These are phyloP conservation scores for Clarkia xantiana DNA, from an alignment of 345 rosid species.

Conservation along the genomic window DNA sequence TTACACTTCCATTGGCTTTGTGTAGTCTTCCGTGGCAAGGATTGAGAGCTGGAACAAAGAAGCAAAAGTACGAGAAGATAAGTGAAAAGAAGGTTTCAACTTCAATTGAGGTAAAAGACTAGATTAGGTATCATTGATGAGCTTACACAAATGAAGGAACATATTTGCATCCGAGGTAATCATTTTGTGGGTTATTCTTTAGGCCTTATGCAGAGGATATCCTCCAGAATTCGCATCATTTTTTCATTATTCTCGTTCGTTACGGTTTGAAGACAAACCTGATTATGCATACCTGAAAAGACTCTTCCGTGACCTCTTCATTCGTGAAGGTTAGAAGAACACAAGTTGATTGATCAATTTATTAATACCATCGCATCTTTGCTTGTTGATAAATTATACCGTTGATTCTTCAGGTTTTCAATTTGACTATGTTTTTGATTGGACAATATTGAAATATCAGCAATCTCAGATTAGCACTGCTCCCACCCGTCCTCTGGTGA, in stretches of 20 bases:
- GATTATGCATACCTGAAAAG: conserved; percentile 82
- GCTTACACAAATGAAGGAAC: too few relatives aligned
- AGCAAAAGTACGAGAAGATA: conserved; percentile 86
- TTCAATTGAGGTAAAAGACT: conserved; percentile 53
- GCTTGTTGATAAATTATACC: too few relatives aligned
- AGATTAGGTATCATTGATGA: neutral
- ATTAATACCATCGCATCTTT: too few relatives aligned
- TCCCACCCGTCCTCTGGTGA: conserved; percentile 40
- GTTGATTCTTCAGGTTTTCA: conserved; percentile 47
- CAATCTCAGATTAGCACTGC: conserved; percentile 53
- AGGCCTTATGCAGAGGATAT: conserved; percentile 77
- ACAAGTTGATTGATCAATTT: conserved; percentile 4
- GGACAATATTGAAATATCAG: conserved; percentile 89
- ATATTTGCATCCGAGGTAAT: neutral
- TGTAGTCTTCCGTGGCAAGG: conserved; percentile 97
- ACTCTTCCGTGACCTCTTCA: conserved; percentile 80
- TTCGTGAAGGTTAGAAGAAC: conserved; percentile 63
- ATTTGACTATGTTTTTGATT: conserved; percentile 80
- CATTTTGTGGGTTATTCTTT: conserved; percentile 4
- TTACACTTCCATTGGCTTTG: conserved; percentile 2
- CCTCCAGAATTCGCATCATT: conserved; percentile 87
- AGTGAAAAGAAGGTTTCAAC: conserved; percentile 85
- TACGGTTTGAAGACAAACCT: conserved; percentile 81
- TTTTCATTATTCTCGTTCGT: conserved; percentile 78
- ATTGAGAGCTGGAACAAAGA: conserved; percentile 75